Evolutionary conservation across 352 stramenopile species (phyloP), one percentile per base, ranked within the genome.

Genomic region (Pythium apleroticum): DNA sequence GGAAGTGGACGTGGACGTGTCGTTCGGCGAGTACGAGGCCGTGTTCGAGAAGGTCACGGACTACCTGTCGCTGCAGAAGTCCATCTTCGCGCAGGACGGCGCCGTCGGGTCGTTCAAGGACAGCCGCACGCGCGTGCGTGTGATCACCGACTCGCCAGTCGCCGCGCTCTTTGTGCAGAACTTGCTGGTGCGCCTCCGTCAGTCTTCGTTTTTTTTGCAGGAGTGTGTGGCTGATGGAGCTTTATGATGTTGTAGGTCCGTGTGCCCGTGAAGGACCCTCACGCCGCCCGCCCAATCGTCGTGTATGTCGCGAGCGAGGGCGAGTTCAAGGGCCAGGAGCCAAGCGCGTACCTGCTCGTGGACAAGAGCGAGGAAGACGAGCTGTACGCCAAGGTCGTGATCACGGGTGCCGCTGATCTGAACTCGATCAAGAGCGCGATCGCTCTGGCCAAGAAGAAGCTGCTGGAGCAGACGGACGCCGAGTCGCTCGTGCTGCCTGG

Each of bases 21-120:
- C 81, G 25, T 85, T 91, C 43, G 79, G 74, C 60, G 81, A 88
- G 63, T 93, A 89, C 69, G 77, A 90, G 53, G 60, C 69, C 19
- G 62, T 84, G 12, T 93, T 84, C 71, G 80, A 91, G 62, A 63
- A 87, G 58, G 82, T 91, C 52, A 90, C 81, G 55, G 76, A 88
- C 41, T 77, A 91, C 68, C 62, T 94, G 55, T 89, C 81, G 43
- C 71, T 69, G 22, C 71, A 85, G 37, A 57, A 74, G 1, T 81
- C 67, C 53, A 63, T 91, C 57, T 94, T 90, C 66, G 81, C 84
- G 28, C 82, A 91, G 55, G 86, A 94, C 57, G 81, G 86, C 43
- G 86, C 83, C 19, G 76, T 90, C 11, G 86, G 86, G n/a, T 90
- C 83, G 12, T 90, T 82, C 69, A 86, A 88, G 68, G 83, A 88